Conservation (phyloP, 345 rosid species). For the Eutrema japonicum region DNA sequence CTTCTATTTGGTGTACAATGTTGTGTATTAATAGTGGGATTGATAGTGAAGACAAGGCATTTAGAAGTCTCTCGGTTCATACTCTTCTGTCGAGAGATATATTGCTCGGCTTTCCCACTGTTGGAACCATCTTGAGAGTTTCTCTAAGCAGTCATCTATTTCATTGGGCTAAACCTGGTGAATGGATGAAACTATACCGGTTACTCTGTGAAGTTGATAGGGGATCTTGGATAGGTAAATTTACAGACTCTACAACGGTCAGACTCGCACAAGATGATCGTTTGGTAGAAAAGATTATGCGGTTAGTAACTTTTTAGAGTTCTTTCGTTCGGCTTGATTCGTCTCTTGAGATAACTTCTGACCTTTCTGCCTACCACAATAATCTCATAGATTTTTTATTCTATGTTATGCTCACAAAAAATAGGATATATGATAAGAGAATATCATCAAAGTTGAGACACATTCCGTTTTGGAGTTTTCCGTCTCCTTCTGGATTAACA, state of each 20-base stretch:
- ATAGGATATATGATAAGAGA: conserved; percentile 60
- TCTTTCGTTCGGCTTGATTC: background rate
- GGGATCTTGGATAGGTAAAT: conserved; percentile 71
- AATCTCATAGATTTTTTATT: background rate
- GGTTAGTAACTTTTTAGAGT: conserved; percentile 48
- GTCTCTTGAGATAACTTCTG: background rate
- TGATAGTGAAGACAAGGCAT: background rate
- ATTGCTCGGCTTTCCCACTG: conserved; percentile 66
- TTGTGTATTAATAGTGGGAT: conserved; percentile 15
- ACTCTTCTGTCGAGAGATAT: conserved; percentile 58
- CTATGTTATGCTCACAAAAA: conserved; percentile 19
- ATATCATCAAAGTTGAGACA: conserved; percentile 50
- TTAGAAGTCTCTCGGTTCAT: conserved; percentile 37
- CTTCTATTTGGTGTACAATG: conserved; percentile 20
- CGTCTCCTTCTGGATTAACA: conserved; percentile 65
- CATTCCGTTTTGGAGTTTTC: conserved; percentile 68
- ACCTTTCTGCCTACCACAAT: conserved; percentile 23
- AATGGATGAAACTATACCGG: conserved; percentile 66
- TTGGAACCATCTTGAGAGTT: conserved; percentile 77
- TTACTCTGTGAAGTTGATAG: conserved; percentile 58
- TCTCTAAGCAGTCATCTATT: conserved; percentile 47
- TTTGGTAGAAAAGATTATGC: conserved; percentile 49
- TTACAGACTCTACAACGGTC: conserved; percentile 55
- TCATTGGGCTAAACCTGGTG: conserved; percentile 54
- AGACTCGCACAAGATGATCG: conserved; percentile 47